These are phyloP conservation scores for Eremothecium coryli DNA, from an alignment of 1,139 yeast genomes.

Conservation along the genomic window DNA sequence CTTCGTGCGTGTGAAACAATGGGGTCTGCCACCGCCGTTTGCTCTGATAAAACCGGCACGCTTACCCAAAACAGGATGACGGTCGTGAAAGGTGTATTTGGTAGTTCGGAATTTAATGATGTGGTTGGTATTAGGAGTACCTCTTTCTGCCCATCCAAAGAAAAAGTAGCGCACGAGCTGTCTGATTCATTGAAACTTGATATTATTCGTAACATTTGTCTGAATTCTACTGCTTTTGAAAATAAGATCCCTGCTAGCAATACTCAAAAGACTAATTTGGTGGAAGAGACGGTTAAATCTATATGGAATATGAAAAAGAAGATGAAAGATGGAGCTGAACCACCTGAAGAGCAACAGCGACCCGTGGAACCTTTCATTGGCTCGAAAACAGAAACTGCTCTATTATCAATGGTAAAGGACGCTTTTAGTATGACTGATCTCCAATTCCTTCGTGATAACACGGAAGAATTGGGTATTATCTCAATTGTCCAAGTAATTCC, in stretches of 20 bases:
- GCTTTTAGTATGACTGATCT: slow-evolving; percentile 43
- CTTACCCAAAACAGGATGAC: slow-evolving; percentile 89
- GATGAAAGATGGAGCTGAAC: slow-evolving; percentile 14
- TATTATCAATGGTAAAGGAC: slow-evolving; percentile 57
- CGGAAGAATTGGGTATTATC: slow-evolving; percentile 25
- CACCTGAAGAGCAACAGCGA: slow-evolving; percentile 17
- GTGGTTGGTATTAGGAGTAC: slow-evolving; percentile 13
- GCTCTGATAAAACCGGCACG: slow-evolving; percentile 97
- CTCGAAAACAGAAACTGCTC: slow-evolving; percentile 89
- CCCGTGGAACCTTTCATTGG: slow-evolving; percentile 63
- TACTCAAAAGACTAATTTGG: slow-evolving; percentile 24
- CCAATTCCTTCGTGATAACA: slow-evolving; percentile 34
- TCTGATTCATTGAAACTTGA: slow-evolving; percentile 32
- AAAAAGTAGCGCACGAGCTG: slow-evolving; percentile 32
- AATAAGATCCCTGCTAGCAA: slow-evolving; percentile 36
- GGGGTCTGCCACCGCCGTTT: slow-evolving; percentile 97
- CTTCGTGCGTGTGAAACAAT: slow-evolving; percentile 92
- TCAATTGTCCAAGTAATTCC: slow-evolving; percentile 67
- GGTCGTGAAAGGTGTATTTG: slow-evolving; percentile 67
- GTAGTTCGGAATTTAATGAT: slow-evolving; percentile 34
- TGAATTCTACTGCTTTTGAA: slow-evolving; percentile 88
- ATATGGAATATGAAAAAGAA: slow-evolving; percentile 11
- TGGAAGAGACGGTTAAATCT: slow-evolving; percentile 10
- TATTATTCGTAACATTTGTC: slow-evolving; percentile 51
- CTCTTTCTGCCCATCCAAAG: slow-evolving; percentile 21